Evolutionary conservation across 148 eudicot genomes (phyloP).

Genomic region (Amaranthus palmeri): DNA sequence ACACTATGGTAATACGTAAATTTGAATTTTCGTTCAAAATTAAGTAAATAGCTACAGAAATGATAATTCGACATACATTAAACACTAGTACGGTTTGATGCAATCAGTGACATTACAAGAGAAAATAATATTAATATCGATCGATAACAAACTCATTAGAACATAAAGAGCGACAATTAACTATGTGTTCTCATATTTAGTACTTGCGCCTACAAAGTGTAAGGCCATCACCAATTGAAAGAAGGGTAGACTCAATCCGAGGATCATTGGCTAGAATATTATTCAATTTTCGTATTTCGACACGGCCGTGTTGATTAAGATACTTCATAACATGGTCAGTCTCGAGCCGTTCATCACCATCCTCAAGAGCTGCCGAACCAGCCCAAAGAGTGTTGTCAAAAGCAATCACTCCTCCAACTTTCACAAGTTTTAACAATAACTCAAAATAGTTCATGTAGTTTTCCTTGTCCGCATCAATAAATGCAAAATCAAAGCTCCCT

Average conservation of each 20-base stretch:
- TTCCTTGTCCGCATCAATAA: constrained; percentile 28
- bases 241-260: constrained; percentile 32
- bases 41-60: too few species aligned
- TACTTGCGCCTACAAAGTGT: constrained; percentile 42
- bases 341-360: constrained; percentile 13
- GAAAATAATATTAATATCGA: too few species aligned
- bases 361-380: constrained; percentile 36
- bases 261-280: constrained; percentile 31
- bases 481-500: constrained; percentile 28
- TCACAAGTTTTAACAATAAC: constrained; percentile 22
- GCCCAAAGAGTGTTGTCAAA: constrained; percentile 51
- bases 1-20: too few species aligned
- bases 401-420: constrained; percentile 29
- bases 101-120: too few species aligned
- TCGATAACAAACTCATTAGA: too few species aligned
- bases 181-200: constrained; percentile 2
- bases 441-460: constrained; percentile 26
- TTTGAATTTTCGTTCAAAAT: too few species aligned
- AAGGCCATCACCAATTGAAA: constrained; percentile 49
- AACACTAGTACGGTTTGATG: too few species aligned
- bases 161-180: not conserved
- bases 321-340: not conserved
- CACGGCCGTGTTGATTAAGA: not conserved
- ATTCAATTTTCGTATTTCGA: constrained; percentile 23
- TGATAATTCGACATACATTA: too few species aligned